Evolutionary conservation across 1,284 basidiomycete genomes (phyloP).

Genomic region (Sutorius eximius): DNA sequence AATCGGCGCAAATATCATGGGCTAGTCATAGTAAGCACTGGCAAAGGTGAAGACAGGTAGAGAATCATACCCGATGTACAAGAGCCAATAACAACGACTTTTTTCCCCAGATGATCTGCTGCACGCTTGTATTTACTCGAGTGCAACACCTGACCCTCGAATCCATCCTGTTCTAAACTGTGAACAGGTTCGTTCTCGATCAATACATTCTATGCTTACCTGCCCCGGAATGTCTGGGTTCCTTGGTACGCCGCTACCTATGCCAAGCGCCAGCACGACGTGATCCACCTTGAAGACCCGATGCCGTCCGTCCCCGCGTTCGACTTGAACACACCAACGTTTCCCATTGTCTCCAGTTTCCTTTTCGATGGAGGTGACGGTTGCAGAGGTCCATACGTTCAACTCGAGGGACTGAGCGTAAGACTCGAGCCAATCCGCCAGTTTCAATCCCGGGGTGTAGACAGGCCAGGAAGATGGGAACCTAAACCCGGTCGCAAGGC

Average conservation of each 20-base stretch:
- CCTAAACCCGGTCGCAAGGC: slow-evolving; percentile 10
- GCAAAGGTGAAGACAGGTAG: no score
- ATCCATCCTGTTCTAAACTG: neutral
- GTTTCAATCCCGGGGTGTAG: slow-evolving; percentile 40
- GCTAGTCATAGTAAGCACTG: neutral
- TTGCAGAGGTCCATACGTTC: neutral
- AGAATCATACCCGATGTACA: neutral
- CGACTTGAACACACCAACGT: neutral
- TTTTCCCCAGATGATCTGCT: neutral
- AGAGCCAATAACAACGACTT: neutral
- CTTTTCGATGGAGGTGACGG: neutral
- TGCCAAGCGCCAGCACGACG: neutral
- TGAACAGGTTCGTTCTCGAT: neutral
- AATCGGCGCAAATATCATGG: neutral
- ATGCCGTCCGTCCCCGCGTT: neutral
- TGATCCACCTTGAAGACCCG: neutral
- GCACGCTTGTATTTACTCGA: neutral
- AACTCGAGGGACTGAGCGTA: neutral
- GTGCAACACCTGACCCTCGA: neutral
- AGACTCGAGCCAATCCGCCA: slow-evolving; percentile 42
- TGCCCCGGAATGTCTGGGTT: neutral
- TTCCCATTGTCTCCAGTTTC: neutral
- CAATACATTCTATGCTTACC: neutral
- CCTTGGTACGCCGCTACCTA: neutral
- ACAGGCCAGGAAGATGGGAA: slow-evolving; percentile 42